Percentiles rank a stretch among this genome's conserved stretches.
These are phyloP conservation scores for Camelina sativa DNA, from an alignment of 345 rosid species.

Conservation along the genomic window DNA sequence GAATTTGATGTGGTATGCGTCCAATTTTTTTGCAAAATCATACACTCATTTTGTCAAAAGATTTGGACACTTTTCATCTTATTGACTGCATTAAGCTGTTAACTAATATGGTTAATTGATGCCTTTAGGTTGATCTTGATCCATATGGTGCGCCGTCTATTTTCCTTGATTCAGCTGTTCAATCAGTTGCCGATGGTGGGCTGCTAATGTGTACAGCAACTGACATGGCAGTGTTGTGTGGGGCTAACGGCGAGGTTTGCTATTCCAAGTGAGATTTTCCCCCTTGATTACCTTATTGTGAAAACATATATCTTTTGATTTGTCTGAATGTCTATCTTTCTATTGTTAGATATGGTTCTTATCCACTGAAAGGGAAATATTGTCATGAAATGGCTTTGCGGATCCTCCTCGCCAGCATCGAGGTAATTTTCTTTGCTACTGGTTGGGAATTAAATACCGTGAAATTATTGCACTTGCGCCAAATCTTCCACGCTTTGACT, in stretches of 20 bases:
- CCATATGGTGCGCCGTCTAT: slow-evolving; percentile 98
- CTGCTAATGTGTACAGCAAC: slow-evolving; percentile 98
- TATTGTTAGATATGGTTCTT: slow-evolving; percentile 81
- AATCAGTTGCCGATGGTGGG: slow-evolving; percentile 95
- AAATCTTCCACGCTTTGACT: not conserved
- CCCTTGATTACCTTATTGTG: slow-evolving; percentile 20
- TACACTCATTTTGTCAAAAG: not conserved
- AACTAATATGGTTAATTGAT: slow-evolving; percentile 25
- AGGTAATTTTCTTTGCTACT: slow-evolving; percentile 54
- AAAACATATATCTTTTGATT: slow-evolving; percentile 9
- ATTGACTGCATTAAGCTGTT: not conserved
- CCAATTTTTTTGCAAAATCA: slow-evolving; percentile 12
- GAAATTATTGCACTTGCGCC: not conserved
- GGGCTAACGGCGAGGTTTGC: slow-evolving; percentile 98
- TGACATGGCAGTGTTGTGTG: slow-evolving; percentile 99
- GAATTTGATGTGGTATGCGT: slow-evolving; percentile 87
- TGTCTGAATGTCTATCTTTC: slow-evolving; percentile 32
- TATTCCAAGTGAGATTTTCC: slow-evolving; percentile 88
- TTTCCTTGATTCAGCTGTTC: slow-evolving; percentile 96
- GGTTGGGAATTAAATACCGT: not conserved
- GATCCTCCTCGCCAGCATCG: slow-evolving; percentile 93
- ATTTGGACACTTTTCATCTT: not conserved
- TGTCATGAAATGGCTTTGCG: slow-evolving; percentile 99
- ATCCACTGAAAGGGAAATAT: slow-evolving; percentile 94
- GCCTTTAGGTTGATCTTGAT: slow-evolving; percentile 95